Conservation (phyloP, 2,329 filamentous ascomycete genomes). For the Claviceps quebecensis region DNA sequence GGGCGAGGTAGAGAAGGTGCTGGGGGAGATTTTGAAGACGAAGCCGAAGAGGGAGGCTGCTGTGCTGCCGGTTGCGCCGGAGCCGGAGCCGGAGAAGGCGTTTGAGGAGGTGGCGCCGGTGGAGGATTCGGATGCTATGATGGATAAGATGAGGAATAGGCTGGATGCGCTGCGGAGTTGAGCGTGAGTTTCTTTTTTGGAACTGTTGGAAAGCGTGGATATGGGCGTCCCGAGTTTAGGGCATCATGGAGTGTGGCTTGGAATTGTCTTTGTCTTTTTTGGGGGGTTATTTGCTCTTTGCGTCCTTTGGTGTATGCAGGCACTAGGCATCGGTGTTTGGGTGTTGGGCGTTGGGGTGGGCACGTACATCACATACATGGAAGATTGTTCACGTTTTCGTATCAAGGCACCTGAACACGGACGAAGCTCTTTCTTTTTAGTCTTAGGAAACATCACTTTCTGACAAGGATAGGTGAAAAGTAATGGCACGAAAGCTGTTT, state of each 20-base stretch:
- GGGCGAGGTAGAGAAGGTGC: conserved; percentile 71
- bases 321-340: background rate
- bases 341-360: background rate
- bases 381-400: too few relatives aligned
- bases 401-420: too few relatives aligned
- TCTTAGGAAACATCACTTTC: too few relatives aligned
- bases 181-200: background rate
- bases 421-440: too few relatives aligned
- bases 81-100: conserved; percentile 37
- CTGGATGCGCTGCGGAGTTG: conserved; percentile 83
- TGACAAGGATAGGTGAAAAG: too few relatives aligned
- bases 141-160: conserved; percentile 86
- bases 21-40: conserved; percentile 82
- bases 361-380: background rate
- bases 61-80: conserved; percentile 36
- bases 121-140: conserved; percentile 75
- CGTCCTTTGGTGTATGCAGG: background rate
- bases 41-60: conserved; percentile 48
- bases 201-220: too few relatives aligned
- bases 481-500: too few relatives aligned
- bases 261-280: background rate
- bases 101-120: conserved; percentile 37
- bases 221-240: too few relatives aligned
- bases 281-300: background rate
- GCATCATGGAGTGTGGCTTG: too few relatives aligned